A percentile compares a stretch with the other conserved stretches of the same genome.
These are phyloP conservation scores for Xylariaceae sp. DNA, from an alignment of 2,329 filamentous ascomycete genomes.

Conservation along the genomic window DNA sequence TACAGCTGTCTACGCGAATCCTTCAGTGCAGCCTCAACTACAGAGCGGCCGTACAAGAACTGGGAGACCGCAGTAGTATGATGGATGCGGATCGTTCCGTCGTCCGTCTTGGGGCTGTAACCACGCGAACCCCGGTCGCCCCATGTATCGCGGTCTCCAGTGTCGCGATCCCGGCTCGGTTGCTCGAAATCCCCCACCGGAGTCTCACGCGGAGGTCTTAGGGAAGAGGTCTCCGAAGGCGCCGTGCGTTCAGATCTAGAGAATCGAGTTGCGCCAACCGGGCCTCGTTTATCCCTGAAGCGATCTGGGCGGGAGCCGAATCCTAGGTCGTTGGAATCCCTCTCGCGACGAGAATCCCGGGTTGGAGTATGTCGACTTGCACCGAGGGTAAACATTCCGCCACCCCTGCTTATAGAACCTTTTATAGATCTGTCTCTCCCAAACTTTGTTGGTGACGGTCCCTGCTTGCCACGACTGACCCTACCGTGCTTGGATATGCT, in stretches of 20 bases:
- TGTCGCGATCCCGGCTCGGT: neutral
- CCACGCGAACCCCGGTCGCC: neutral
- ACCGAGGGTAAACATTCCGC: too few relatives aligned
- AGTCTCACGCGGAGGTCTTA: neutral
- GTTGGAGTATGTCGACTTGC: too few relatives aligned
- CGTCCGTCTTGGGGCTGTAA: slow-evolving; percentile 3
- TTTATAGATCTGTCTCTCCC: too few relatives aligned
- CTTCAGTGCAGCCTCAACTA: slow-evolving; percentile 76
- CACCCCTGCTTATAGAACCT: too few relatives aligned
- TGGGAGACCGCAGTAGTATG: slow-evolving; percentile 84
- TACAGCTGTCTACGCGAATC: slow-evolving; percentile 69
- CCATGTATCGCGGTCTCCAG: neutral
- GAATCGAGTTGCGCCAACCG: neutral
- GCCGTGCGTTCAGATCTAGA: neutral
- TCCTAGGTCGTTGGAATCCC: too few relatives aligned
- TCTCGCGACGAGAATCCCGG: too few relatives aligned
- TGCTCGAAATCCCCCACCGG: neutral
- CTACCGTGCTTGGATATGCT: neutral
- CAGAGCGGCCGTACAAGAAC: slow-evolving; percentile 82
- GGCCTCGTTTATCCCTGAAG: neutral
- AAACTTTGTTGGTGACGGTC: too few relatives aligned
- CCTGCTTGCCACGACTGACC: too few relatives aligned
- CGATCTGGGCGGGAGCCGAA: too few relatives aligned
- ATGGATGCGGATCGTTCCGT: slow-evolving; percentile 37
- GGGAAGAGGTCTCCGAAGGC: neutral